Percentiles rank a stretch among this genome's conserved stretches.
Conservation (phyloP, 257 asterid species). For the Scutellaria minor region DNA sequence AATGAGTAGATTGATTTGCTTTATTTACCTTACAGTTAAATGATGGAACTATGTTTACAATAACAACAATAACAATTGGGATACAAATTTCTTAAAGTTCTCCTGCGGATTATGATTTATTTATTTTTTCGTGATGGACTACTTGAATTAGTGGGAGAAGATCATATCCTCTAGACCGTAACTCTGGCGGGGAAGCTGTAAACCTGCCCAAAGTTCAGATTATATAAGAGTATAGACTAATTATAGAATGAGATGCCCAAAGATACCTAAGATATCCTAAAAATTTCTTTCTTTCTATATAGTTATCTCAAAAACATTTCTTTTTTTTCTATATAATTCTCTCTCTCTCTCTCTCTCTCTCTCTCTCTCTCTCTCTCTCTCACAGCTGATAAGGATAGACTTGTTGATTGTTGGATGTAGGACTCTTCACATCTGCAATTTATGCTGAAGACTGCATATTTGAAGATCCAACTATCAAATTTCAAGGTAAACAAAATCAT, state of each 20-base stretch:
- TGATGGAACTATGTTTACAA: background rate
- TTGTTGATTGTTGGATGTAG: constrained; percentile 41
- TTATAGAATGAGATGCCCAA: background rate
- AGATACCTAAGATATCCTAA: too few species aligned
- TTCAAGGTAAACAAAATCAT: constrained; percentile 55
- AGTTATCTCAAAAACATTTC: background rate
- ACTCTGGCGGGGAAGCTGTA: background rate
- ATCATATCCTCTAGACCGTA: too few species aligned
- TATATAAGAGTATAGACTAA: background rate
- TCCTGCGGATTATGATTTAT: constrained; percentile 13
- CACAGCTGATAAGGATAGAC: constrained; percentile 22
- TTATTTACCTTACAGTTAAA: background rate
- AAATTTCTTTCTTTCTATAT: too few species aligned
- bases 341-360: background rate
- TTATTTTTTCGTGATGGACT: background rate
- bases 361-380: background rate
- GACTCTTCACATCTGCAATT: constrained; percentile 66
- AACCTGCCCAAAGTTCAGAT: background rate
- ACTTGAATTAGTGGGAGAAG: too few species aligned
- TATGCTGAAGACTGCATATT: constrained; percentile 81
- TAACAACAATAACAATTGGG: background rate
- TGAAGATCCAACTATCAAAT: constrained; percentile 89
- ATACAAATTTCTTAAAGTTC: background rate
- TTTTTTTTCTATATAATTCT: background rate
- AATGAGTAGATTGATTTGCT: background rate